Percentiles rank a stretch among this genome's conserved stretches.
These are phyloP conservation scores for Rhizopus microsporus DNA, from an alignment of 371 early-diverging fungal species.

Conservation along the genomic window DNA sequence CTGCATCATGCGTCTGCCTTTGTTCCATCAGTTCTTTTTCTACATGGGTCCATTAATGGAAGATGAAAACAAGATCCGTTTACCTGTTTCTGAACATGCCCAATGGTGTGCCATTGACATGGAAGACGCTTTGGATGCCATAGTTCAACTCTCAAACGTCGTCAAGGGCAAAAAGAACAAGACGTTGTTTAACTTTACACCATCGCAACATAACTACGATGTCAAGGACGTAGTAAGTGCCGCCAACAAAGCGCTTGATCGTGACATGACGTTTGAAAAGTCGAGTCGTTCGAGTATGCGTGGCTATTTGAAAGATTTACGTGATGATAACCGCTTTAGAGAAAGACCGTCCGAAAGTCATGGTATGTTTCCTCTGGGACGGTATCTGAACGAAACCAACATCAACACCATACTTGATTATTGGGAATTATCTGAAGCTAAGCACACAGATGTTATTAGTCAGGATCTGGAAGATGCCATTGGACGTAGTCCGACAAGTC, in stretches of 20 bases:
- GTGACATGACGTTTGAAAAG: slow-evolving; percentile 16
- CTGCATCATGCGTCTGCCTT: slow-evolving; percentile 16
- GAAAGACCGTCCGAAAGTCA: slow-evolving; percentile 15
- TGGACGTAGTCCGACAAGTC: slow-evolving; percentile 1
- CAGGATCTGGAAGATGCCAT: slow-evolving; percentile 15
- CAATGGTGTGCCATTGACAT: slow-evolving; percentile 21
- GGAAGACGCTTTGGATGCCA: slow-evolving; percentile 17
- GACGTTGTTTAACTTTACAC: slow-evolving; percentile 22
- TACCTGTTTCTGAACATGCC: slow-evolving; percentile 12
- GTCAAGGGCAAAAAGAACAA: slow-evolving; percentile 9
- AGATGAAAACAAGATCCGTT: slow-evolving; percentile 12
- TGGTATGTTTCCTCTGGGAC: slow-evolving; percentile 22
- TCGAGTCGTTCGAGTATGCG: slow-evolving; percentile 3
- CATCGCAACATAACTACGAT: slow-evolving; percentile 4
- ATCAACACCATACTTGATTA: slow-evolving; percentile 23
- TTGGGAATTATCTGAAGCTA: slow-evolving; percentile 12
- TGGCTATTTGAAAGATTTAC: slow-evolving; percentile 16
- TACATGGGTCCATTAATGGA: slow-evolving; percentile 32
- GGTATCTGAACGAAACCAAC: slow-evolving; percentile 15
- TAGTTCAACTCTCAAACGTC: slow-evolving; percentile 9
- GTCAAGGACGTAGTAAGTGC: slow-evolving; percentile 6
- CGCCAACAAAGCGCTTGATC: slow-evolving; percentile 13
- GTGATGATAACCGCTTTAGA: slow-evolving; percentile 23
- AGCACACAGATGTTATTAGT: neutral
- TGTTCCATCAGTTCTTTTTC: slow-evolving; percentile 30